Evolutionary conservation across 116 monocot genomes (phyloP).

Genomic region (Dioscorea cayenensis): DNA sequence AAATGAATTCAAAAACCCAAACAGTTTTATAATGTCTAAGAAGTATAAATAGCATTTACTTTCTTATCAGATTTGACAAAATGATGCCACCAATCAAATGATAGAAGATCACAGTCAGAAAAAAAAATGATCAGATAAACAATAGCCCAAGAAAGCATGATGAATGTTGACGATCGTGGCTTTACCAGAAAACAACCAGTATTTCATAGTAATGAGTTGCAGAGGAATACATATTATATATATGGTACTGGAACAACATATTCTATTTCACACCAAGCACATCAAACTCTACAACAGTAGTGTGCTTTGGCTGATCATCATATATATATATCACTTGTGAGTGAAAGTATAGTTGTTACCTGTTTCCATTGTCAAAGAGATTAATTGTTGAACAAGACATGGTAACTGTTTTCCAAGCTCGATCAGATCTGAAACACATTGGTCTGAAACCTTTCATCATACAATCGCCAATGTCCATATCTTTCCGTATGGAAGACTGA

Average conservation of each 20-base stretch:
- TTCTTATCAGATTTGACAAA: too few relatives aligned
- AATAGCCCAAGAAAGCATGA: not conserved
- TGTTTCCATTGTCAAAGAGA: not conserved
- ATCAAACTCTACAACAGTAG: not conserved
- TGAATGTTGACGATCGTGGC: not conserved
- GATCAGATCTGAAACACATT: slow-evolving; percentile 85
- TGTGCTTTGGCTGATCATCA: not conserved
- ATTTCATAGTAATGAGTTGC: not conserved
- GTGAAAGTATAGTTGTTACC: not conserved
- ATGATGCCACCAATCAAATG: too few relatives aligned
- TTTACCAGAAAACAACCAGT: not conserved
- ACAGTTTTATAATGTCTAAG: too few relatives aligned
- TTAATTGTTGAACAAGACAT: not conserved
- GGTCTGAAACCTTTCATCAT: slow-evolving; percentile 96
- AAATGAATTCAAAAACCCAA: too few relatives aligned
- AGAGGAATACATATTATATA: not conserved
- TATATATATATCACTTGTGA: not conserved
- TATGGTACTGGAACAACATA: not conserved
- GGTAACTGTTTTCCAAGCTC: not conserved
- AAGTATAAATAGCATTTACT: too few relatives aligned
- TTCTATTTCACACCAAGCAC: not conserved
- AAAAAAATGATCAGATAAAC: too few relatives aligned
- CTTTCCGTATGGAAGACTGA: slow-evolving; percentile 77
- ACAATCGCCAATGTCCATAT: slow-evolving; percentile 88
- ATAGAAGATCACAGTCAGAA: too few relatives aligned